A percentile compares a stretch with the other conserved stretches of the same genome.
Conservation (phyloP, 768 basidiomycete species). For the Podaxis pistillaris region DNA sequence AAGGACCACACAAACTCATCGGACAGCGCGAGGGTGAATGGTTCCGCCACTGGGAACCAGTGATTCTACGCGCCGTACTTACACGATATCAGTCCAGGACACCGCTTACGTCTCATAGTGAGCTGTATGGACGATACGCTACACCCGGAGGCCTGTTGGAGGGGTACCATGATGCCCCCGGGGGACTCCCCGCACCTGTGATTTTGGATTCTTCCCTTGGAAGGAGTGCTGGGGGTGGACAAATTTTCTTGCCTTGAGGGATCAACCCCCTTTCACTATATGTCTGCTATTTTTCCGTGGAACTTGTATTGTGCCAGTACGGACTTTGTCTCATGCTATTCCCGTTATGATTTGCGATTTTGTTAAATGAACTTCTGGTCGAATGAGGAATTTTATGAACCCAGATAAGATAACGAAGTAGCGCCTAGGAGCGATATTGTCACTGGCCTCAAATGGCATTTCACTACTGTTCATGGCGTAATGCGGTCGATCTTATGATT, state of each 20-base stretch:
- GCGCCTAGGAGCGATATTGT: too few relatives aligned
- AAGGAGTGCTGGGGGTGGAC: background rate
- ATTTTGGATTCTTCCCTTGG: background rate
- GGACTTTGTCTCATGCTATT: background rate
- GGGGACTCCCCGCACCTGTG: background rate
- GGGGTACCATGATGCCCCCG: constrained; percentile 22
- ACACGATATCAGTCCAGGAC: constrained; percentile 40
- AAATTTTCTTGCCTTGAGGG: background rate
- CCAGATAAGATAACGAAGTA: too few relatives aligned
- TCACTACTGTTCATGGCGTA: too few relatives aligned
- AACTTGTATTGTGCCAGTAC: too few relatives aligned
- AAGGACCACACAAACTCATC: constrained; percentile 39
- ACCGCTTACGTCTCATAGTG: constrained; percentile 21
- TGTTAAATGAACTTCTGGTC: too few relatives aligned
- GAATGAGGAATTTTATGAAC: too few relatives aligned
- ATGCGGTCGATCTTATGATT: background rate
- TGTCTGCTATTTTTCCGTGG: too few relatives aligned
- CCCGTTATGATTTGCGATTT: background rate
- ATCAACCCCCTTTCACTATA: background rate
- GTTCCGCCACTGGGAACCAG: constrained; percentile 75
- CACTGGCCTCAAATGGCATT: too few relatives aligned
- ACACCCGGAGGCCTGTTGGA: constrained; percentile 23
- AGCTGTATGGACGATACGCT: constrained; percentile 8
- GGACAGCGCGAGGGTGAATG: constrained; percentile 76
- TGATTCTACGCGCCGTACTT: constrained; percentile 60